Evolutionary conservation across 169 alveolate species (phyloP).

Genomic region (Plasmodium relictum): DNA sequence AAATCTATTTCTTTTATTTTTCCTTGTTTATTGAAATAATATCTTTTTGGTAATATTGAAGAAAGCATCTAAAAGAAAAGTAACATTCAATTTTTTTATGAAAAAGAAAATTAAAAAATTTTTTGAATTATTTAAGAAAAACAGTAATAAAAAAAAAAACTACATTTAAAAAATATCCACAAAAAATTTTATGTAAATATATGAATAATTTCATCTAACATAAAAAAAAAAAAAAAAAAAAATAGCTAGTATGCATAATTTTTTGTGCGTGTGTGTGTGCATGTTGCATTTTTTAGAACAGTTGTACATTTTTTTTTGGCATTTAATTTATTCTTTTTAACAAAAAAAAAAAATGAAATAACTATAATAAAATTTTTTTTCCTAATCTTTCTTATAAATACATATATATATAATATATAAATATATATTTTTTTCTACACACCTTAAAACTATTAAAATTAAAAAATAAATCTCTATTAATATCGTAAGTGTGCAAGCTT

Average conservation of each 20-base stretch:
- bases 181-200: not conserved
- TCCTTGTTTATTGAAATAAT: constrained; percentile 58
- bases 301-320: constrained; percentile 3
- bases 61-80: constrained; percentile 62
- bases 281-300: constrained; percentile 17
- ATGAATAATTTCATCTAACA: not conserved
- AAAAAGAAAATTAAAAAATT: not conserved
- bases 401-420: constrained; percentile 5
- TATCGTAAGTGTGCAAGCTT: constrained; percentile 5
- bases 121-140: constrained; percentile 5
- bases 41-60: constrained; percentile 49
- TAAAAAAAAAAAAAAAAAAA: constrained; percentile 22
- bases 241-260: constrained; percentile 34
- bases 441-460: constrained; percentile 6
- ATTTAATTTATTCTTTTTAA: not conserved
- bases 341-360: not conserved
- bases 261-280: constrained; percentile 32
- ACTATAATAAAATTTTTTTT: not conserved
- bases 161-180: not conserved
- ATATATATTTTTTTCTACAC: not conserved
- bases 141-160: constrained; percentile 9
- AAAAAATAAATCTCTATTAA: not conserved
- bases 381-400: not conserved
- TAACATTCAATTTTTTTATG: not conserved
- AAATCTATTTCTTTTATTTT: constrained; percentile 38